These are phyloP conservation scores for Populus euphratica DNA, from an alignment of 345 rosid species.

Conservation along the genomic window DNA sequence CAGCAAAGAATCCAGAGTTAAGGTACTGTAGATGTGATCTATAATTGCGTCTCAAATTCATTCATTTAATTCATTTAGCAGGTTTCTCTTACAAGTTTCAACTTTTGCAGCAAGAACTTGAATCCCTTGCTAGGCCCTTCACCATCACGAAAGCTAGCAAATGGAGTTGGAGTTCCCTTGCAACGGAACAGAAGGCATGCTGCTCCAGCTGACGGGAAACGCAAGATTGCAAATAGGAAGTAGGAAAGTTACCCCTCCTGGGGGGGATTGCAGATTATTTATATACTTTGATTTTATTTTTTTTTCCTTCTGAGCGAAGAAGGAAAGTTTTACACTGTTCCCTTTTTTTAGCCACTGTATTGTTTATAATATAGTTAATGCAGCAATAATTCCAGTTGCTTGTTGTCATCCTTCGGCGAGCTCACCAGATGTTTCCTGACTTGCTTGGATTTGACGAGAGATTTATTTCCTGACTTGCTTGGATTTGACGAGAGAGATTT, in stretches of 20 bases:
- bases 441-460: slow-evolving; percentile 25
- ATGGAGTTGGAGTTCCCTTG: slow-evolving; percentile 38
- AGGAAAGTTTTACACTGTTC: slow-evolving; percentile 13
- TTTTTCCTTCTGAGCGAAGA: slow-evolving; percentile 14
- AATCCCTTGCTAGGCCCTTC: slow-evolving; percentile 54
- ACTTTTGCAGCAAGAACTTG: slow-evolving; percentile 45
- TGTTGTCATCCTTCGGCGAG: slow-evolving; percentile 19
- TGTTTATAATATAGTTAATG: slow-evolving; percentile 30
- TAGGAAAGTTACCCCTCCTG: slow-evolving; percentile 38
- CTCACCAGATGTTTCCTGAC: slow-evolving; percentile 19
- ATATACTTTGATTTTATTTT: slow-evolving; percentile 14
- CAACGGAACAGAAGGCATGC: slow-evolving; percentile 54
- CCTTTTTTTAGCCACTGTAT: slow-evolving; percentile 18
- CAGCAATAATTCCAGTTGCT: slow-evolving; percentile 57
- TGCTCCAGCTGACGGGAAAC: slow-evolving; percentile 52
- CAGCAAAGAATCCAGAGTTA: slow-evolving; percentile 38
- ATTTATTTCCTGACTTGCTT: slow-evolving; percentile 18
- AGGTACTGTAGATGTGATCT: slow-evolving; percentile 14
- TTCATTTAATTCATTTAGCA: neutral
- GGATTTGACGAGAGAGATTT: slow-evolving; percentile 19
- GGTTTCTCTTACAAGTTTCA: neutral
- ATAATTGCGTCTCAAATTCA: neutral
- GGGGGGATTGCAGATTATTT: slow-evolving; percentile 27
- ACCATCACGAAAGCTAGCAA: slow-evolving; percentile 54
- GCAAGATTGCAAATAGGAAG: slow-evolving; percentile 54